Conservation (phyloP, 768 basidiomycete species). For the Trametes cingulata region DNA sequence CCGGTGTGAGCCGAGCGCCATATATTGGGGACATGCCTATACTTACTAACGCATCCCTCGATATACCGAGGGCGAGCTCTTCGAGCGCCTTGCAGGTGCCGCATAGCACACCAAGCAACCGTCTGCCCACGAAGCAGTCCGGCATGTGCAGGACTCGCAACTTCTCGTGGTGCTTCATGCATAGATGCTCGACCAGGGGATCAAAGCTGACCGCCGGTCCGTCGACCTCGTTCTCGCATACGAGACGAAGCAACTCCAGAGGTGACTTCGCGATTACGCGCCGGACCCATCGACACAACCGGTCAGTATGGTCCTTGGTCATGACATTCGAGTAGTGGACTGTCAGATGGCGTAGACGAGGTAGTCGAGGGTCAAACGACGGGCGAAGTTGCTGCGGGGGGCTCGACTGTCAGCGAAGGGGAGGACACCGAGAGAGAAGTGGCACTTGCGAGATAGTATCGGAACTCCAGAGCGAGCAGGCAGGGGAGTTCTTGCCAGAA, state of each 20-base stretch:
- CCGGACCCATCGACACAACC: conserved; percentile 45
- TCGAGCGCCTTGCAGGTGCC: conserved; percentile 37
- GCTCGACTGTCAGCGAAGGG: neutral
- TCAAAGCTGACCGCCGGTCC: conserved; percentile 33
- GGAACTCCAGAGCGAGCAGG: conserved; percentile 43
- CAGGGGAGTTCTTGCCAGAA: conserved; percentile 44
- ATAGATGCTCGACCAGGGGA: conserved; percentile 43
- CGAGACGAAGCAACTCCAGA: conserved; percentile 35
- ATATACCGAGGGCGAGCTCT: conserved; percentile 35
- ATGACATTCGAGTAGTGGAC: conserved; percentile 27
- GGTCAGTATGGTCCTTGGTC: conserved; percentile 29
- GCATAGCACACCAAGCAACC: conserved; percentile 33
- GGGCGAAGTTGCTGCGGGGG: conserved; percentile 38
- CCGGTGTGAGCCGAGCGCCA: too few species aligned
- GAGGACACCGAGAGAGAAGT: neutral
- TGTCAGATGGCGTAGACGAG: conserved; percentile 35
- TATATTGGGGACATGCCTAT: neutral
- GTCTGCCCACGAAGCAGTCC: conserved; percentile 32
- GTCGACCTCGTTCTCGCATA: conserved; percentile 31
- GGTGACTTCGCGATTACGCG: conserved; percentile 38
- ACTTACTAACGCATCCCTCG: conserved; percentile 36
- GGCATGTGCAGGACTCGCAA: conserved; percentile 37
- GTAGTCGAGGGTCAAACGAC: conserved; percentile 22
- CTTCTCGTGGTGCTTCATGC: conserved; percentile 33
- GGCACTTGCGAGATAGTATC: conserved; percentile 51